Evolutionary conservation across 2,329 filamentous ascomycete species (phyloP), one percentile per base, ranked within the genome.

Genomic region (Sarocladiaceae sp.): DNA sequence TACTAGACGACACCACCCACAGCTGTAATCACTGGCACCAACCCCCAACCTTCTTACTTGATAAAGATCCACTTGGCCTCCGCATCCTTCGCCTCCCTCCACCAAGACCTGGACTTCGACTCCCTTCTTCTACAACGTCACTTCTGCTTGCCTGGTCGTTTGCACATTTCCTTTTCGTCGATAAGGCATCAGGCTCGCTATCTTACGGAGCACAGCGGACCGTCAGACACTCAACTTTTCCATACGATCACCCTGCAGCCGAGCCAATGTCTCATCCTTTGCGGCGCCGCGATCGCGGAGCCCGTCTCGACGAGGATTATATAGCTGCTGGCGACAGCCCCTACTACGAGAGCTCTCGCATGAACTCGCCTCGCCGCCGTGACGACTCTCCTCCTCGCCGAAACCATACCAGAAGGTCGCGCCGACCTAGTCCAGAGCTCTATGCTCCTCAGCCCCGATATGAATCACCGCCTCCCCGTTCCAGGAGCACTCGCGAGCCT

Each of bases 231-330:
- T n/a, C n/a, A n/a, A n/a, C n/a, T n/a, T n/a, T n/a, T 29, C 23
- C 10, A 18, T 18, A 29, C 3, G 12, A 9, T 5, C 9, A 20
- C 13, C 18, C 19, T 16, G 29, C 6, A 35, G 6, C 24, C 19
- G 24, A 15, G 11, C 3, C 23, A 23, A 61, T 61, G 58, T 51
- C 54, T 23, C 49, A 48, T 34, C 52, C 51, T 20, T 47, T 52
- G 13, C 49, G 52, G 18, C 57, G 53, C 13, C 55, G 57, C 13
- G 50, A 49, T 24, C 50, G 51, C 41, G 46, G 48, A 16, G 47
- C 52, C 44, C 57, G 51, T 32, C 48, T 47, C 33, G 54, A 58
- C 34, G 56, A 59, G 15, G 53, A 58, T 29, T 53, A 53, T 23
- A 42, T 53, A 18, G 27, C 15, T 10, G 45, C 23, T 40, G 43